Base-by-base conservation (phyloP, 1,284 basidiomycete species). In the Mycena sp. region DNA sequence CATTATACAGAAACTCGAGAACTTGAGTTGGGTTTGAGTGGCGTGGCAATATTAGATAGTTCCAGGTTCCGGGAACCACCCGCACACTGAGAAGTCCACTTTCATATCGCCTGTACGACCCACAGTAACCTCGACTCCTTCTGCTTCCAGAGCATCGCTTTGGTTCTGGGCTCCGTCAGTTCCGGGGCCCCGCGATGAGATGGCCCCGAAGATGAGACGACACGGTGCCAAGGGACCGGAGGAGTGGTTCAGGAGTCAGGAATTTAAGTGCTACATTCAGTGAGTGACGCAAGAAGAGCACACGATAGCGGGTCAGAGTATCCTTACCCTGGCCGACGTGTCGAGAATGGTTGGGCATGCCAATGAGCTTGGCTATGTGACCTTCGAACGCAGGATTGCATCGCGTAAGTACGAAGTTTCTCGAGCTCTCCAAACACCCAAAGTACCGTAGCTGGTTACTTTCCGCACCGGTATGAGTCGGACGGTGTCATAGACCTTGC, bases 271-370 rank as follows among this genome's bases (percentile, higher is more conserved):
- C 91, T 82, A 51, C n/a, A 50, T 23, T 35, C 40, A 48, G 11
- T 32, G 23, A 14, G 56, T 45, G 61, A 25, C 51, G 29, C 43
- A 19, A 45, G 30, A 44, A 46, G 4, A 29, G 19, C 52, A n/a
- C n/a, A n/a, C n/a, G 16, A 30, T 23, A 35, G 29, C 3, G 10
- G 7, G 14, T 32, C 26, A 26, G 6, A 46, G 16, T 7, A 19
- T 51, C 14, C 81, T 63, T 66, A 92, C 94, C 89, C 85, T 94
- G 92, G 1, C 94, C 94, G 35, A 95, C 93, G 71, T 94, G 93
- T 64, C 93, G 82, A 1, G 94, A 88, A 77, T 95, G 87, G 21
- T 81, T 83, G 0, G 93, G 94, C 86, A 92, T 93, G 17, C 92
- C 92, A 44, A 94, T 85, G 19, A 95, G 79, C 71, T 90, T 94